Evolutionary conservation across 768 basidiomycete genomes (phyloP).

Genomic region (Mycena alexandri): DNA sequence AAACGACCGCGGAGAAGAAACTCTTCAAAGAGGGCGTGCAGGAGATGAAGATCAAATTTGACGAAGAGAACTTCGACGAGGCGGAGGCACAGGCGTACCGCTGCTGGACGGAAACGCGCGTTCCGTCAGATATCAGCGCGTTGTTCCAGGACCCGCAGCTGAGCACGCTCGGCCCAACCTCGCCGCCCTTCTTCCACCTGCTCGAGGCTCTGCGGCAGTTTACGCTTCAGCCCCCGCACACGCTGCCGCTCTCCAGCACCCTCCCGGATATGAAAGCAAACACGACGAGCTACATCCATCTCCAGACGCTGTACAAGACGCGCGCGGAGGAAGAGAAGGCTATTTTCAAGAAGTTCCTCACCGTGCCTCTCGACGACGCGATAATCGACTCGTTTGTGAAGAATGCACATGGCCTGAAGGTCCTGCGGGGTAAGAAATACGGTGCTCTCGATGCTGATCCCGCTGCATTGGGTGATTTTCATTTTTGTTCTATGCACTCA

Average conservation of each 20-base stretch:
- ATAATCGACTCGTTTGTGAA: constrained; percentile 81
- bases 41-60: constrained; percentile 76
- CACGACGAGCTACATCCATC: constrained; percentile 82
- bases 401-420: constrained; percentile 80
- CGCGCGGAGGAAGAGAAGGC: constrained; percentile 80
- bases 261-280: constrained; percentile 98
- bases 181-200: constrained; percentile 83
- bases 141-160: constrained; percentile 76
- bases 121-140: constrained; percentile 75
- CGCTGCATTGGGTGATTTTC: constrained; percentile 58
- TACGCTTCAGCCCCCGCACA: constrained; percentile 64
- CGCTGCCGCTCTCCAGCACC: constrained; percentile 86
- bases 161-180: constrained; percentile 52
- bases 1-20: constrained; percentile 73
- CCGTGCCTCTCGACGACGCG: constrained; percentile 60
- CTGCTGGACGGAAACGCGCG: constrained; percentile 69
- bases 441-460: constrained; percentile 66
- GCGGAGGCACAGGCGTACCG: constrained; percentile 91
- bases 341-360: constrained; percentile 63
- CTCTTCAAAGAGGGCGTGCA: constrained; percentile 79
- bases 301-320: constrained; percentile 88
- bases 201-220: constrained; percentile 81
- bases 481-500: constrained; percentile 21
- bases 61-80: constrained; percentile 99
- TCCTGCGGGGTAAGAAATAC: constrained; percentile 75